A percentile compares a stretch with the other conserved stretches of the same genome.
Conservation (phyloP, 1,139 yeast species). For the Protomyces inouyei region DNA sequence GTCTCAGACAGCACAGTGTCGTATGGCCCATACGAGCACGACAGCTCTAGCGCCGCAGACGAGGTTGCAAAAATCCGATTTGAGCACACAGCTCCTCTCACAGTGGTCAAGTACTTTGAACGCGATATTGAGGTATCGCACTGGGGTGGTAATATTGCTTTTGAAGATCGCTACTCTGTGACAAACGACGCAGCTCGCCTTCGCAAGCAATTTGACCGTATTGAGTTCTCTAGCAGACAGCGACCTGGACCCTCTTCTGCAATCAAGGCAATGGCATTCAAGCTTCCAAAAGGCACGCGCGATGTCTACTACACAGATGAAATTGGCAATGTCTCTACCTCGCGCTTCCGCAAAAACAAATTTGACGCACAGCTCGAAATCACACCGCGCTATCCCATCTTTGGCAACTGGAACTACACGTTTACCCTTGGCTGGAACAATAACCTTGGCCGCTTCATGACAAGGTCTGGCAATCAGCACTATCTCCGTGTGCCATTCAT, state of each 20-base stretch:
- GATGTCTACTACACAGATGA: conserved; percentile 78
- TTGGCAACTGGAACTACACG: conserved; percentile 95
- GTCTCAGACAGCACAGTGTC: conserved; percentile 49
- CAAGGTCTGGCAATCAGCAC: conserved; percentile 48
- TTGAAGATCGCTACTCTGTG: conserved; percentile 81
- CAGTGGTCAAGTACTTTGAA: conserved; percentile 54
- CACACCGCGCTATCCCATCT: conserved; percentile 84
- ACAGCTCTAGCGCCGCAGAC: conserved; percentile 47
- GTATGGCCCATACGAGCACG: conserved; percentile 54
- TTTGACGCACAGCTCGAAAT: conserved; percentile 50
- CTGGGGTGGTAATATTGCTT: conserved; percentile 58
- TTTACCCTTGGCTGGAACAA: conserved; percentile 91
- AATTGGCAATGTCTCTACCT: conserved; percentile 93
- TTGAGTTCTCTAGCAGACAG: conserved; percentile 36
- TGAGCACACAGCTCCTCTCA: conserved; percentile 63
- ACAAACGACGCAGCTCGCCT: conserved; percentile 69
- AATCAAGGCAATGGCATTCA: conserved; percentile 45
- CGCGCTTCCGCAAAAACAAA: conserved; percentile 42
- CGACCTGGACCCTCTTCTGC: conserved; percentile 41
- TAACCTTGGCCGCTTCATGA: conserved; percentile 52
- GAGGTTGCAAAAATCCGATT: conserved; percentile 52
- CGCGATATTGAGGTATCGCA: conserved; percentile 83
- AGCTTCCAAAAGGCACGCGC: conserved; percentile 50
- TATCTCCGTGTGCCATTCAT: conserved; percentile 65
- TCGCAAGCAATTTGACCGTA: conserved; percentile 46